Percentiles rank a stretch among this genome's conserved stretches.
These are phyloP conservation scores for Dimocarpus longan DNA, from an alignment of 345 rosid species.

Conservation along the genomic window DNA sequence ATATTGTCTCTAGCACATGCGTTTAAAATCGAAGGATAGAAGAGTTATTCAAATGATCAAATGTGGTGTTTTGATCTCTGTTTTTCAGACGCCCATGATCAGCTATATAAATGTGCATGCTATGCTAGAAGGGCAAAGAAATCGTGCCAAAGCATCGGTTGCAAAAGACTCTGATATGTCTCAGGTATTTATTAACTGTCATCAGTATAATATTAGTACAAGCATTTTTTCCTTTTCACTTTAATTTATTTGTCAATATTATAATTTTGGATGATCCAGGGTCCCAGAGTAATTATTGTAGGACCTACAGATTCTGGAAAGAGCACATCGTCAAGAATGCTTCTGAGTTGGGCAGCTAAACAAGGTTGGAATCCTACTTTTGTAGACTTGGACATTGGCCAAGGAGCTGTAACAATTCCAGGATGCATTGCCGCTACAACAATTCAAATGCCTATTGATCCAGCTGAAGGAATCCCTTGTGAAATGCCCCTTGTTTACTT, in stretches of 20 bases:
- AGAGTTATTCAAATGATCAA: background rate
- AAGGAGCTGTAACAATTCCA: constrained; percentile 86
- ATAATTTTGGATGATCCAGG: constrained; percentile 43
- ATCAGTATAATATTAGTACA: background rate
- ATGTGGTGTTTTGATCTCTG: constrained; percentile 13
- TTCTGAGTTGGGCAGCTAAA: constrained; percentile 97
- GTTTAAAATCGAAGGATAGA: background rate
- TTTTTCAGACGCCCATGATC: constrained; percentile 86
- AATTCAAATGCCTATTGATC: constrained; percentile 89
- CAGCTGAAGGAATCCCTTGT: constrained; percentile 89
- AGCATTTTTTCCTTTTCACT: background rate
- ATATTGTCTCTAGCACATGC: background rate
- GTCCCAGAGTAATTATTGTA: constrained; percentile 86
- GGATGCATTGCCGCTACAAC: constrained; percentile 93
- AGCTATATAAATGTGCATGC: constrained; percentile 90
- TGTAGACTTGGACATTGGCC: constrained; percentile 92
- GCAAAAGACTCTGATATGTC: constrained; percentile 42
- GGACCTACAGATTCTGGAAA: constrained; percentile 96
- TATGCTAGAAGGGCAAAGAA: constrained; percentile 69
- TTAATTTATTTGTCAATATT: background rate
- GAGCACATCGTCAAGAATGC: constrained; percentile 88
- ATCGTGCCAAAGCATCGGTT: constrained; percentile 43
- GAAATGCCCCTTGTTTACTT: constrained; percentile 90
- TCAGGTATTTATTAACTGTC: constrained; percentile 42
- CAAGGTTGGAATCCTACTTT: constrained; percentile 87